Evolutionary conservation across 768 basidiomycete genomes (phyloP).

Genomic region (Calocybe gangraenosa): DNA sequence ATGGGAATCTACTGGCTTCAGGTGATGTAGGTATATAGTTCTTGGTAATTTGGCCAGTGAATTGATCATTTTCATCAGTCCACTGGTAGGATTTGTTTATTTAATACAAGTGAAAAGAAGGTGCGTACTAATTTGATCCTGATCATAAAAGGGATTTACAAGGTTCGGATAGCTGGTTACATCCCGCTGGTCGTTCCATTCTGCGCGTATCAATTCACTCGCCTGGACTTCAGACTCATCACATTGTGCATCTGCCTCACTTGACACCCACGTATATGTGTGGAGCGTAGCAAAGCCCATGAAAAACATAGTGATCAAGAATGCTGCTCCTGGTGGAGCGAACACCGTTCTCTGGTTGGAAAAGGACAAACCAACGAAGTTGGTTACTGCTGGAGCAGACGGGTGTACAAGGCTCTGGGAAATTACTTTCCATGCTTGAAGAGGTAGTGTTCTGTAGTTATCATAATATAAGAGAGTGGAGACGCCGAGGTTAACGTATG

Average conservation of each 20-base stretch:
- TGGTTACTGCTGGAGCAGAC: slow-evolving; percentile 80
- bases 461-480: no score
- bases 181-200: slow-evolving; percentile 83
- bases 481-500: no score
- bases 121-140: slow-evolving; percentile 27
- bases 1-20: slow-evolving; percentile 69
- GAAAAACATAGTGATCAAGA: slow-evolving; percentile 78
- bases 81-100: slow-evolving; percentile 76
- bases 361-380: slow-evolving; percentile 36
- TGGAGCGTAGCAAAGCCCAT: slow-evolving; percentile 73
- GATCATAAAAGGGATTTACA: neutral
- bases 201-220: slow-evolving; percentile 75
- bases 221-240: slow-evolving; percentile 70
- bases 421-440: slow-evolving; percentile 40
- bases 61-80: slow-evolving; percentile 43
- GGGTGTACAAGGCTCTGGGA: slow-evolving; percentile 75
- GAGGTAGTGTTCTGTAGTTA: neutral
- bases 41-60: neutral
- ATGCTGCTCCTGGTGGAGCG: slow-evolving; percentile 83
- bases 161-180: slow-evolving; percentile 49
- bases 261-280: slow-evolving; percentile 91
- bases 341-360: slow-evolving; percentile 76
- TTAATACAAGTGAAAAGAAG: slow-evolving; percentile 63
- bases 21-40: slow-evolving; percentile 68
- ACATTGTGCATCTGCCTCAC: slow-evolving; percentile 81